These are phyloP conservation scores for Cercospora sp. DNA, from an alignment of 2,329 filamentous ascomycete genomes.

Conservation along the genomic window DNA sequence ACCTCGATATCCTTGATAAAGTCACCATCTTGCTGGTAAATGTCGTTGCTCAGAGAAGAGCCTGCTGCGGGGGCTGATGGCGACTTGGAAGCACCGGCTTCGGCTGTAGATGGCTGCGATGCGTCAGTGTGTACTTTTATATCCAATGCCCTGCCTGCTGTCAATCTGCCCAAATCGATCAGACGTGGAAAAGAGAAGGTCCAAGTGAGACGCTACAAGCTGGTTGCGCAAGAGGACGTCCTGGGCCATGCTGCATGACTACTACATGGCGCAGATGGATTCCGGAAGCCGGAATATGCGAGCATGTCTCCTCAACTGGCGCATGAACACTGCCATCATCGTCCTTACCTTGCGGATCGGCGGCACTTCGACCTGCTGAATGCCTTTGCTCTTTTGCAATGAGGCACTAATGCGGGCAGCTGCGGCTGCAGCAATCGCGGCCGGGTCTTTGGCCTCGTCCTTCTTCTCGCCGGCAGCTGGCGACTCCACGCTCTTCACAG, in stretches of 20 bases:
- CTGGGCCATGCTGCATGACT: background rate
- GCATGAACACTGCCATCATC: background rate
- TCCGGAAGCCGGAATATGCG: background rate
- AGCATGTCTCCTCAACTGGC: background rate
- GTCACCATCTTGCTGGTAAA: constrained; percentile 94
- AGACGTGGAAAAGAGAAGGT: background rate
- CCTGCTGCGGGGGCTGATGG: constrained; percentile 46
- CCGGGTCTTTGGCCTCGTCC: constrained; percentile 29
- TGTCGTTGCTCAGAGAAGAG: constrained; percentile 73
- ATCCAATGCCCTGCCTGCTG: constrained; percentile 14
- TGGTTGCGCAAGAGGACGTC: background rate
- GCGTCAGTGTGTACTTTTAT: constrained; percentile 8
- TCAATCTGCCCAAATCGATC: constrained; percentile 20
- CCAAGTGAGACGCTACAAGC: background rate
- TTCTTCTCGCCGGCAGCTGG: constrained; percentile 29
- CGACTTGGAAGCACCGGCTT: constrained; percentile 56
- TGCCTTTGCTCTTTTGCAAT: constrained; percentile 68
- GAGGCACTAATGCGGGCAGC: constrained; percentile 53
- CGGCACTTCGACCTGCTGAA: constrained; percentile 86
- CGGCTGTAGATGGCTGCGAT: constrained; percentile 31
- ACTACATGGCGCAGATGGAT: background rate
- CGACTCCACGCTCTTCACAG: constrained; percentile 61
- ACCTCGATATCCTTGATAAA: constrained; percentile 99
- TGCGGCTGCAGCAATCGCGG: constrained; percentile 79
- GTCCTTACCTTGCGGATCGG: constrained; percentile 65